Base-by-base conservation (phyloP, 345 rosid species). In the Citrus reticulata region DNA sequence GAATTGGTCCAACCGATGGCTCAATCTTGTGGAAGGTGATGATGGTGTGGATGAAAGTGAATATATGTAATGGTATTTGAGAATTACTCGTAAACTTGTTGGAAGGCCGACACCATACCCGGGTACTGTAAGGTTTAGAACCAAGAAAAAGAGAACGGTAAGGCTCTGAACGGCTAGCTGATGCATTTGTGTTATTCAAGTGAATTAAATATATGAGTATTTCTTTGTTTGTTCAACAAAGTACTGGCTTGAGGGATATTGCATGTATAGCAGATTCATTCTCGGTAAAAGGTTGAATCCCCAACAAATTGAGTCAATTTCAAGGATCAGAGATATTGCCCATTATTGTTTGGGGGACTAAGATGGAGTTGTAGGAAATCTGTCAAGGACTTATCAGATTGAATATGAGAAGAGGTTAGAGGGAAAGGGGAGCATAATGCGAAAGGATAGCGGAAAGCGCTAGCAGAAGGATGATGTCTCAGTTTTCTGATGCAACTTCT, bases 1-100 rank as follows among this genome's bases (percentile, higher is more conserved):
- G 97, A 91, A 83, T 93, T 93, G 93, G 95, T 67, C 79, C 49
- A 87, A 89, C 40, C 93, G 93, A 68, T 82, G 78, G 29, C 86
- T 82, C 40, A 85, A 82, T 68, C 84, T 90, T 66, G 88, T 85
- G 59, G 85, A 87, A 24, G 81, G 85, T 75, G 85, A 84, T 81
- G 85, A 82, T 81, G 84, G 81, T 63, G 80, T 70, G 2, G 90
- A 91, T 76, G 94, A 90, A 74, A 79, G 83, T 39, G 93, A 86
- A 75, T 91, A 91, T 78, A 90, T 88, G 93, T 86, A 89, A 72
- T 91, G 97, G 92, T 91, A 86, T 78, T 81, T 81, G 54, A 81
- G 75, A 77, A 87, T 91, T 67, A 91, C 95, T 39, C 84, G 88
- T 62, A 83, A 82, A 80, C 80, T 80, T 80, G 83, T 88, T 7